Percentiles rank a stretch among this genome's conserved stretches.
Conservation (phyloP, 2,329 filamentous ascomycete species). For the Ciborinia camelliae region DNA sequence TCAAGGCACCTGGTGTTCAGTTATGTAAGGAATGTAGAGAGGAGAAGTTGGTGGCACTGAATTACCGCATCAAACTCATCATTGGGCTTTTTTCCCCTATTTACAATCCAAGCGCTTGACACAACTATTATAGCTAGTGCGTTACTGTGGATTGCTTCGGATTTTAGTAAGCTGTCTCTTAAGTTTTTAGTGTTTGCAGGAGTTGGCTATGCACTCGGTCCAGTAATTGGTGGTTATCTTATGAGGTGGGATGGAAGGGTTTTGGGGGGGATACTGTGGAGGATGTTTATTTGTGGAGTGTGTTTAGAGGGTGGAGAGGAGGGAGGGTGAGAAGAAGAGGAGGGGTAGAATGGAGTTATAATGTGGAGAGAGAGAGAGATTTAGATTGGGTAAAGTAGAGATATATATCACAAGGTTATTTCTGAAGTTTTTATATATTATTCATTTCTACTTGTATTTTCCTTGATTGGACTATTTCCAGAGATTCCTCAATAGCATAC, state of each 20-base stretch:
- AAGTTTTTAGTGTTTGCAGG: constrained; percentile 43
- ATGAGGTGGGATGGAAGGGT: constrained; percentile 35
- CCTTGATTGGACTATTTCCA: too few species aligned
- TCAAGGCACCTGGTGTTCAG: not conserved
- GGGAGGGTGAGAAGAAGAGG: not conserved
- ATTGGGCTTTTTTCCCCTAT: constrained; percentile 57
- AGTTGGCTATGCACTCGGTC: constrained; percentile 54
- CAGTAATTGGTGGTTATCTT: constrained; percentile 56
- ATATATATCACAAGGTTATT: too few species aligned
- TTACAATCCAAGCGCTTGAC: constrained; percentile 60
- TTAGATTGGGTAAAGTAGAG: too few species aligned
- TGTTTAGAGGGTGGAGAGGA: constrained; percentile 12
- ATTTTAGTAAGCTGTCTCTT: constrained; percentile 51
- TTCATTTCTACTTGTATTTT: too few species aligned
- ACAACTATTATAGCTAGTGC: constrained; percentile 62
- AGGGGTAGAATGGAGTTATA: too few species aligned
- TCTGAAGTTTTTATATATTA: too few species aligned
- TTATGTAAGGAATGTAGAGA: constrained; percentile 19
- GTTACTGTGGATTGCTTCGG: constrained; percentile 58
- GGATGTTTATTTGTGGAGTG: constrained; percentile 22
- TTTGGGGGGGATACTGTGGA: constrained; percentile 21
- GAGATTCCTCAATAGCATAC: too few species aligned
- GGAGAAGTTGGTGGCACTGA: constrained; percentile 38
- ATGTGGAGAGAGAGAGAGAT: too few species aligned
- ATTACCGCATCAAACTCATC: constrained; percentile 57